Base-by-base conservation (phyloP, 306 rosid species). In the Rosa persica region DNA sequence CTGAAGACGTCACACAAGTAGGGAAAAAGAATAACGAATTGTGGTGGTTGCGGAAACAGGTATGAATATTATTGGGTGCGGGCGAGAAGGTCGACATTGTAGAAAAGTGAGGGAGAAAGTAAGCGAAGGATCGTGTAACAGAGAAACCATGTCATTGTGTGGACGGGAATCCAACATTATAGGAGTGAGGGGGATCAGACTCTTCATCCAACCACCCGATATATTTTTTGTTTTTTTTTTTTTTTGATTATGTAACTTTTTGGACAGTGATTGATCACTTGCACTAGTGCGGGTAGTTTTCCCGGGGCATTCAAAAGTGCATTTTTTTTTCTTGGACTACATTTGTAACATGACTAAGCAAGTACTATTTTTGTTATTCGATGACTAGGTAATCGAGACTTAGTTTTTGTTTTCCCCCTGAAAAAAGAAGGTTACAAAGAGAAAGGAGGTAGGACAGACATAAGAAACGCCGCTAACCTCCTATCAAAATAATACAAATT, bases 81-180 rank as follows among this genome's bases (percentile, higher is more conserved):
- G 84, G 79, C 0, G 78, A 46, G 83, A 67, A 44, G 43, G 83
- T 74, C 34, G 97, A 96, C 98, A 94, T 94, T 51, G 90, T 44
- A 23, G 66, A 43, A 34, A 52, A 52, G 22, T 4, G 40, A n/a
- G 66, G 60, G 12, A 78, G 49, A 54, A 72, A 46, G 34, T 3
- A 67, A 30, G 75, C 17, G 25, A 16, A 5, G 48, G 27, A 46
- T 13, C 12, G 54, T 8, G 82, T 47, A 36, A 44, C 46, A 67
- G 36, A 44, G 36, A 46, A 75, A 40, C 61, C 79, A 77, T 81
- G 52, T 30, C 23, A 44, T 46, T 75, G 60, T 43, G 78, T 48
- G 71, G 78, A 75, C 70, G 13, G 13, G 51, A 75, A 27, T 17
- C 58, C 39, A 43, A 61, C 30, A 5, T 17, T 44, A 11, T 25